These are phyloP conservation scores for Harringtonia lauricola DNA, from an alignment of 2,329 filamentous ascomycete species.

Conservation along the genomic window DNA sequence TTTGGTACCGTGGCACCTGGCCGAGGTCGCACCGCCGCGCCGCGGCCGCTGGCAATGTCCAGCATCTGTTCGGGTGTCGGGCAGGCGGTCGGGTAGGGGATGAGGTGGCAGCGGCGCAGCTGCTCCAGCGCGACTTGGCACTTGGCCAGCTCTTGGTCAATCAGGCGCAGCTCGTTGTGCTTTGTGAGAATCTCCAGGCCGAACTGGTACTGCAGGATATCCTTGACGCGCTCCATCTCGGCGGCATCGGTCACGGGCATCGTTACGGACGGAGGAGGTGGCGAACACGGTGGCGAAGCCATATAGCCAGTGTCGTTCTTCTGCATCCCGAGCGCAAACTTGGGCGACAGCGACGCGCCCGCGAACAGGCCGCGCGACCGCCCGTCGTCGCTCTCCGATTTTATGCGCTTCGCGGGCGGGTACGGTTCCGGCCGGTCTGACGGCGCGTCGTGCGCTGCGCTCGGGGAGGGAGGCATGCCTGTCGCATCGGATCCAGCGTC, in stretches of 20 bases:
- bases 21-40: slow-evolving; percentile 53
- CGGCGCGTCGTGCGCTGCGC: slow-evolving; percentile 1
- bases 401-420: slow-evolving; percentile 13
- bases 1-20: slow-evolving; percentile 55
- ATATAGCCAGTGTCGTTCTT: slow-evolving; percentile 1
- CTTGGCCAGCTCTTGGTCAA: slow-evolving; percentile 93
- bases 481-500: neutral
- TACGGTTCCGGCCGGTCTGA: neutral
- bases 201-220: slow-evolving; percentile 75
- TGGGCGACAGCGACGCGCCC: neutral
- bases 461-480: slow-evolving; percentile 6
- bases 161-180: slow-evolving; percentile 85
- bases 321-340: slow-evolving; percentile 3
- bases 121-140: slow-evolving; percentile 91
- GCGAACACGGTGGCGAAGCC: slow-evolving; percentile 8
- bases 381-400: slow-evolving; percentile 22
- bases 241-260: slow-evolving; percentile 9
- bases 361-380: neutral
- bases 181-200: slow-evolving; percentile 87
- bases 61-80: slow-evolving; percentile 56
- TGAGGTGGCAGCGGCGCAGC: slow-evolving; percentile 80
- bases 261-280: slow-evolving; percentile 8
- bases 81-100: slow-evolving; percentile 71
- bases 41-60: slow-evolving; percentile 63
- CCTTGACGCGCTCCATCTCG: slow-evolving; percentile 45